Evolutionary conservation across 768 basidiomycete genomes (phyloP).

Genomic region (Serendipita sp.): DNA sequence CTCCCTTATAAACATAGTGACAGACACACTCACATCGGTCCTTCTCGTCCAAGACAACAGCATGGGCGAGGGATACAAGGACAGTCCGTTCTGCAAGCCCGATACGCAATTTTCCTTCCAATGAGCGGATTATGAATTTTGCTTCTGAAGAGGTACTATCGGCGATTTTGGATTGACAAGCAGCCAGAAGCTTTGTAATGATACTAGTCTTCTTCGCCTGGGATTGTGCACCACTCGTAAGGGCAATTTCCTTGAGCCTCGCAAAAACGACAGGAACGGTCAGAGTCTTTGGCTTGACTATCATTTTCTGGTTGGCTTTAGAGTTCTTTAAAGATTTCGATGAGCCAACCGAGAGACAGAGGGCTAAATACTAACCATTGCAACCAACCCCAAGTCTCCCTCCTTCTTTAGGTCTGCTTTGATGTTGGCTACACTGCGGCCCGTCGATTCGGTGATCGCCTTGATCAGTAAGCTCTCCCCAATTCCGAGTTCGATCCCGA

Average conservation of each 20-base stretch:
- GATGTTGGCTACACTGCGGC: conserved; percentile 63
- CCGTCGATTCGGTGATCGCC: conserved; percentile 88
- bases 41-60: conserved; percentile 66
- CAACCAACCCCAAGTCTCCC: conserved; percentile 89
- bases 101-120: conserved; percentile 94
- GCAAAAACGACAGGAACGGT: conserved; percentile 81
- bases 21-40: conserved; percentile 32
- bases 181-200: conserved; percentile 84
- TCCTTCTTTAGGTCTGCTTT: conserved; percentile 89
- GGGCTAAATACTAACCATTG: conserved; percentile 45
- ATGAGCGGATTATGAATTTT: conserved; percentile 87
- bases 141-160: conserved; percentile 40
- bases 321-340: conserved; percentile 44
- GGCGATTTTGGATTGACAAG: conserved; percentile 51
- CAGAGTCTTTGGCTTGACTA: conserved; percentile 87
- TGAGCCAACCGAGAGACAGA: background rate
- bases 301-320: conserved; percentile 78
- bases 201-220: conserved; percentile 91
- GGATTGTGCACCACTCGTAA: conserved; percentile 66
- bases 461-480: conserved; percentile 90
- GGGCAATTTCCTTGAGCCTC: conserved; percentile 80
- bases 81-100: conserved; percentile 93
- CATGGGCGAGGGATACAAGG: conserved; percentile 87
- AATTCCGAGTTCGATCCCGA: conserved; percentile 89
- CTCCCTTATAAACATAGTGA: background rate